These are phyloP conservation scores for Dalbergia oliveri DNA, from an alignment of 306 rosid species.

Conservation along the genomic window DNA sequence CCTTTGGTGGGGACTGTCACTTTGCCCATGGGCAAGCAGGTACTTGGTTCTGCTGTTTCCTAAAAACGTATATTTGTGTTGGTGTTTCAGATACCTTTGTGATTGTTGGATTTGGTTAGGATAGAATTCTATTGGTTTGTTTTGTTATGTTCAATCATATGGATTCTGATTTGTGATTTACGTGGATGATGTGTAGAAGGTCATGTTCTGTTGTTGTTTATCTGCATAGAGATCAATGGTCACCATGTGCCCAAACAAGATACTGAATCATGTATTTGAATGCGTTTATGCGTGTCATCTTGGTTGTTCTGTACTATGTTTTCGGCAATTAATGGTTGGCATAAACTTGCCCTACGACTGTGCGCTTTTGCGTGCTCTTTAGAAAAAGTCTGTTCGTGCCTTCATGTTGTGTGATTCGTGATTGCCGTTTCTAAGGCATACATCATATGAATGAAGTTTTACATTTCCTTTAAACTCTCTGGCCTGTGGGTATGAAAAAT, in stretches of 20 bases:
- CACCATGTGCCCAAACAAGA: neutral
- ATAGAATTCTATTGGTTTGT: neutral
- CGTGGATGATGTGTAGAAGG: constrained; percentile 5
- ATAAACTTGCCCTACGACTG: neutral
- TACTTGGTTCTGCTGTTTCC: constrained; percentile 40
- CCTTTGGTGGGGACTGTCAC: constrained; percentile 82
- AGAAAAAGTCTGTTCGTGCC: neutral
- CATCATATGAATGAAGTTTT: neutral
- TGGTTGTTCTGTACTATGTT: constrained; percentile 13
- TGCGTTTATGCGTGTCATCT: neutral
- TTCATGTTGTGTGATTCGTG: neutral
- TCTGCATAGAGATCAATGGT: neutral
- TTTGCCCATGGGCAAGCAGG: constrained; percentile 97
- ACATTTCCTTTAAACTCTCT: neutral
- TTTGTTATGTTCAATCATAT: constrained; percentile 28
- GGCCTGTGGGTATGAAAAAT: neutral
- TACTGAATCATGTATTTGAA: constrained; percentile 13
- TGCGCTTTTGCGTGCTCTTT: neutral
- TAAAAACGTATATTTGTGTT: constrained; percentile 8
- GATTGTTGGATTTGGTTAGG: constrained; percentile 12
- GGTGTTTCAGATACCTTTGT: neutral
- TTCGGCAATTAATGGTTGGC: constrained; percentile 10
- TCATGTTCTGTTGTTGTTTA: constrained; percentile 20
- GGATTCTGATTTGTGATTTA: constrained; percentile 14
- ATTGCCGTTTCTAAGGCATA: neutral